Evolutionary conservation across 2,329 filamentous ascomycete species (phyloP).

Genomic region (Colletotrichum kahawae): DNA sequence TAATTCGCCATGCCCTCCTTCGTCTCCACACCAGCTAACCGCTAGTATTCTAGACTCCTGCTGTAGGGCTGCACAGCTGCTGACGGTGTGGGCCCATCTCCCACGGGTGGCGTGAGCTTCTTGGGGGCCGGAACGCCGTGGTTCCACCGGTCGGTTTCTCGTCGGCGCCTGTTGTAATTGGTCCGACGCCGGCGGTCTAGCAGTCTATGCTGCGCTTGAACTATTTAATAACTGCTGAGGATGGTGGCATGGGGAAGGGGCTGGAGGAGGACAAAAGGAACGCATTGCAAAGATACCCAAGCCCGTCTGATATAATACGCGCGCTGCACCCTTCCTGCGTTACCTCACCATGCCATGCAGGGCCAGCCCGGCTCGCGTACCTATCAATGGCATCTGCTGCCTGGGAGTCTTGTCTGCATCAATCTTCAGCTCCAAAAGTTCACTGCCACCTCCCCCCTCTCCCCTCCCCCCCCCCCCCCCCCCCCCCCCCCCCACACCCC

Average conservation of each 20-base stretch:
- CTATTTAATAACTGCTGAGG: background rate
- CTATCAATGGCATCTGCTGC: background rate
- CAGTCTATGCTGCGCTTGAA: background rate
- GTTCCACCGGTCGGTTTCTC: background rate
- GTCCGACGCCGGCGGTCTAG: background rate
- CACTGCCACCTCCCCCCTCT: background rate
- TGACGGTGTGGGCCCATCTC: background rate
- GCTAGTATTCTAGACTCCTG: background rate
- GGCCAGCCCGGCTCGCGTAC: background rate
- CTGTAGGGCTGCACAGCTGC: constrained; percentile 17
- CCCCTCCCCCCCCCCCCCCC: no score
- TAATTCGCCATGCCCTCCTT: background rate
- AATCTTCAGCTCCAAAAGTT: background rate
- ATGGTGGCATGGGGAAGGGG: background rate
- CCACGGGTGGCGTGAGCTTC: background rate
- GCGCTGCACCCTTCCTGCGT: background rate
- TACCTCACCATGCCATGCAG: background rate
- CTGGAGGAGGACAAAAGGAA: background rate
- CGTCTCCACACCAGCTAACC: background rate
- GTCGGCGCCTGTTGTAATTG: background rate
- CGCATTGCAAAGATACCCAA: background rate
- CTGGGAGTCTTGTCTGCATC: background rate
- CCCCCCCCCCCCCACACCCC: no score
- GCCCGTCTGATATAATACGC: background rate
- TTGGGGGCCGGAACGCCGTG: background rate